Percentiles rank a stretch among this genome's conserved stretches.
Evolutionary conservation across 441 rosid genomes (phyloP).

Genomic region (Adansonia grandidieri): DNA sequence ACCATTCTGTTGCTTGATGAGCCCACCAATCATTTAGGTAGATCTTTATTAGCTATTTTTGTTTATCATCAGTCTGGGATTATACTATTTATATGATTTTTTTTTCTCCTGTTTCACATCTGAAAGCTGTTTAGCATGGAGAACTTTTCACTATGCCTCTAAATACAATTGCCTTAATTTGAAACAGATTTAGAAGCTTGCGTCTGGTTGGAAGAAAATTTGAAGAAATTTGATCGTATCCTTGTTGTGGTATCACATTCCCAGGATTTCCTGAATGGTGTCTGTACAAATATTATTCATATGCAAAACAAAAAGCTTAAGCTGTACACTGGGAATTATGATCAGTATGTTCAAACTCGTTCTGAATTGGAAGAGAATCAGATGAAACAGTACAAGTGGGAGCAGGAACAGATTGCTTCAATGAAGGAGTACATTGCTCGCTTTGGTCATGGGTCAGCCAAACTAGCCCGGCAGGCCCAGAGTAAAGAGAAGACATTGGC

Average conservation of each 20-base stretch:
- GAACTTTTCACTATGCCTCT: neutral
- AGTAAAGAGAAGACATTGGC: slow-evolving; percentile 98
- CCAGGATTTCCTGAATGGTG: slow-evolving; percentile 96
- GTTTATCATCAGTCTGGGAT: neutral
- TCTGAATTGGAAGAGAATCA: slow-evolving; percentile 92
- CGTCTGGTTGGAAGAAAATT: slow-evolving; percentile 92
- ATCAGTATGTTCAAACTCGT: slow-evolving; percentile 94
- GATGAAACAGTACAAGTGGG: slow-evolving; percentile 99
- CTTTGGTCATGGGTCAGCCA: slow-evolving; percentile 98
- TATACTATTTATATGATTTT: neutral
- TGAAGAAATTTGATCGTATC: slow-evolving; percentile 89
- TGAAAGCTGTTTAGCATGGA: neutral
- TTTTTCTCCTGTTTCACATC: neutral
- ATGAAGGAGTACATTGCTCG: slow-evolving; percentile 99
- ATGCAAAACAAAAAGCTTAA: slow-evolving; percentile 87
- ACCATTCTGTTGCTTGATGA: slow-evolving; percentile 91
- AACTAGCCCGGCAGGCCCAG: slow-evolving; percentile 97
- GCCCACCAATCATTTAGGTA: slow-evolving; percentile 93
- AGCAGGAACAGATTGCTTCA: slow-evolving; percentile 92
- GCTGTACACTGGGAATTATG: slow-evolving; percentile 83
- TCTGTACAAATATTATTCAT: slow-evolving; percentile 94
- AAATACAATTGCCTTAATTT: neutral
- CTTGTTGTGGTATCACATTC: slow-evolving; percentile 95
- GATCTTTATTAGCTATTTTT: slow-evolving; percentile 16
- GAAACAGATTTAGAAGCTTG: slow-evolving; percentile 92